Evolutionary conservation across 2,329 filamentous ascomycete genomes (phyloP), one percentile per base, ranked within the genome.

Genomic region (Trichoderma aggressivum): DNA sequence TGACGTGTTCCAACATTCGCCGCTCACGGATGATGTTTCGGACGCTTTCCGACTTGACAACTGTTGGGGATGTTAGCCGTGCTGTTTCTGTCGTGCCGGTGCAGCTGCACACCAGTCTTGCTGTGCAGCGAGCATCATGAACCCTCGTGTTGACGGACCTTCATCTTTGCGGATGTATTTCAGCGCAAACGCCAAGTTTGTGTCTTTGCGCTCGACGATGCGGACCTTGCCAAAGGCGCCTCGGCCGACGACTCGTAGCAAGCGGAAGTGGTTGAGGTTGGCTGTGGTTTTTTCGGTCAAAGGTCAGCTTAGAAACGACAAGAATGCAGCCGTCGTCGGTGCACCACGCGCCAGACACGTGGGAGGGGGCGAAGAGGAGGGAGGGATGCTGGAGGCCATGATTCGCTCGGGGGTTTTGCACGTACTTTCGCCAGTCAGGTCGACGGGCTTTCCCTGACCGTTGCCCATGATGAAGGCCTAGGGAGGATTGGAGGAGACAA

Each of bases 161-260:
- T 98, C 95, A 92, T 98, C 95, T 88, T 98, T 98, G 75, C 94
- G 91, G 75, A 98, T 98, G 82, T 98, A 98, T 83, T 99, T 99
- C 75, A 99, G 87, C 58, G 96, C 96, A 82, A 99, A 99, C 3
- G 94, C 95, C 77, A 98, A 84, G 70, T 91, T 91, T 1, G 94
- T 97, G 80, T 99, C 96, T 83, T 98, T 98, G 76, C 94, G 90
- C 86, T 99, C 96, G 79, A 99, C 96, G 76, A 99, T 99, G 78
- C 96, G 92, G 73, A 99, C 96, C 84, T 99, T 99, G 78, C 96
- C 96, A 85, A 99, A 99, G 71, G 96, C 96, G 78, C 96, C 96
- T 82, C 97, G 97, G 75, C 96, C 96, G 76, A 99, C 96, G 74
- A 99, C 96, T 79, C 96, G 91, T 75, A 98, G 85, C 70, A 99